Evolutionary conservation across 2,329 filamentous ascomycete species (phyloP), one percentile per base, ranked within the genome.

Genomic region (Exophiala calicioides): DNA sequence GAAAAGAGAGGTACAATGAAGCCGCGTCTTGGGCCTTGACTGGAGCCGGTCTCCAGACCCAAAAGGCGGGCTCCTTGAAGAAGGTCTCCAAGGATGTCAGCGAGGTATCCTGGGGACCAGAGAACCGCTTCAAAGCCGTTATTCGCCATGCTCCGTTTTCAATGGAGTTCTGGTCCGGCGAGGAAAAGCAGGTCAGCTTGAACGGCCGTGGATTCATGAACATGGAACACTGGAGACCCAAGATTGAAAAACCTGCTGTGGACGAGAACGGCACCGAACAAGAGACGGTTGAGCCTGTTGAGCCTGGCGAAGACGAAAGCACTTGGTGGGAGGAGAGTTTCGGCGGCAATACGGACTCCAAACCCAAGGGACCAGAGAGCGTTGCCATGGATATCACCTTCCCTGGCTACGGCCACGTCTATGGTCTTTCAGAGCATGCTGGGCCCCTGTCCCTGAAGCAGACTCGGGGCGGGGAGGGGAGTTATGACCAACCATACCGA

Each of bases 271-370:
- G 59, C 20, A 59, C 61, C 7, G 64, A 73, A 39, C 65, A 72
- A 19, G 65, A 70, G 27, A 58, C 61, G 26, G 53, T 65, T 26
- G 62, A 66, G 26, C 61, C 70, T 8, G 76, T 74, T 10, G 62
- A 66, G 26, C 61, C 70, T 8, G 76, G 74, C 9, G 81, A 86
- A 55, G 87, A 93, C 56, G 87, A 96, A 64, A 86, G 84, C 69
- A 96, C 90, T 3, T 96, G 90, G 89, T 98, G 93, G 93, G 93
- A 98, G 5, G 93, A 98, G 72, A 81, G 79, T 0, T 98, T 98
- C 67, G 91, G 91, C 55, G 90, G 91, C 52, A 95, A 93, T 66
- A 97, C 90, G 0, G 93, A 98, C 67, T 81, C 85, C 4, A 98
- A 98, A 70, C 91, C 93, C n/a, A 83, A 84, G 61, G 93, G 93